Evolutionary conservation across 2,329 filamentous ascomycete genomes (phyloP).

Genomic region (Claviceps monticola): DNA sequence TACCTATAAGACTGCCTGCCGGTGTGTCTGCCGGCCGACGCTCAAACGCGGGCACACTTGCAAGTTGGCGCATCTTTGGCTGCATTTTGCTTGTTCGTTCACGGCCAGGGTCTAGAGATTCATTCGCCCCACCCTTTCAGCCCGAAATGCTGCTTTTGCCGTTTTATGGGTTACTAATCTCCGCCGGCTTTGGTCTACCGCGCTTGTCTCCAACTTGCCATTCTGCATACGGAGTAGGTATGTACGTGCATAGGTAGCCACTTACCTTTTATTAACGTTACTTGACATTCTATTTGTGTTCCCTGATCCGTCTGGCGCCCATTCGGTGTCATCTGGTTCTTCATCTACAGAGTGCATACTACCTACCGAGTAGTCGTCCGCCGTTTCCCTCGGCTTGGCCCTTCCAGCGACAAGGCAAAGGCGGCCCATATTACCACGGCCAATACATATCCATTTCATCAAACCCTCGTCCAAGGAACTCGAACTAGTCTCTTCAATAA

Average conservation of each 20-base stretch:
- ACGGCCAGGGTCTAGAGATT: too few species aligned
- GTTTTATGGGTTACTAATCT: too few species aligned
- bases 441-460: constrained; percentile 1
- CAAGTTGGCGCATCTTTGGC: too few species aligned
- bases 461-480: neutral
- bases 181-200: too few species aligned
- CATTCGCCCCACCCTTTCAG: neutral
- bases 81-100: too few species aligned
- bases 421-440: constrained; percentile 5
- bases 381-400: neutral
- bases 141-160: neutral
- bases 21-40: too few species aligned
- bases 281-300: neutral
- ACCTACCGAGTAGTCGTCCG: neutral
- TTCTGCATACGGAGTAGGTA: neutral
- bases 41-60: too few species aligned
- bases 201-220: too few species aligned
- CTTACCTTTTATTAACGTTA: neutral
- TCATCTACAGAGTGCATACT: neutral
- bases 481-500: neutral
- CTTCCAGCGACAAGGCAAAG: neutral
- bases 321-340: too few species aligned
- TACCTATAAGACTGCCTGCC: too few species aligned
- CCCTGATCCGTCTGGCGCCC: constrained; percentile 5
- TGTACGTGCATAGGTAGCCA: neutral